Base-by-base conservation (phyloP, 495 filamentous ascomycete genomes). In the Friedmanniomyces endolithicus region DNA sequence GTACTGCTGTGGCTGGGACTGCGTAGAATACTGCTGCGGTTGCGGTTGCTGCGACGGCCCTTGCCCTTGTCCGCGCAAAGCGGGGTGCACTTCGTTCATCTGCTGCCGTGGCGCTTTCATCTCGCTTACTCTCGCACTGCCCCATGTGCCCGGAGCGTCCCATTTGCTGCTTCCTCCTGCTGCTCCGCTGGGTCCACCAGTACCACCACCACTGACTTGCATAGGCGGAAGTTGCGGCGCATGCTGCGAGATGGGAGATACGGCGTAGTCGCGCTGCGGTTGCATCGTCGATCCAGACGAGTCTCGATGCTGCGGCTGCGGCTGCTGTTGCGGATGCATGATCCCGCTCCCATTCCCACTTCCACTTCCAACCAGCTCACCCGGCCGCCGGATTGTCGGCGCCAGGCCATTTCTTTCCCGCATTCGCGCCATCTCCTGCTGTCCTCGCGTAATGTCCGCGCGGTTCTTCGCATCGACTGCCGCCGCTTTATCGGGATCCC, bases 371-470 rank as follows among this genome's bases (percentile, higher is more conserved):
- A 4, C 16, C 44, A 16, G 17, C 16, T 47, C 11, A 11, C 44
- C 44, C 16, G 19, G 44, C 23, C 44, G 11, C 24, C 20, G 23
- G 0, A 49, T 31, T 3, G 49, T 40, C 1, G 50, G 22, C 1
- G 8, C 14, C 4, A 58, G 31, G 3, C 56, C 56, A 12, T 44
- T 52, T 12, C 16, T 23, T 12, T 48, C 48, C 12, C 56, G 23
- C 27, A 58, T 19, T 9, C 56, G 33, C 12, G 56, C 56, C 56
- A 58, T 58, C 47, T 58, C 56, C 9, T 27, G 25, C 43, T 53
- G 49, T 14, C 56, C 56, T 1, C 16, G n/a, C 22, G 4, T 23
- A 11, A 58, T 24, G 14, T 41, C 35, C 16, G 49, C 39, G 11
- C 34, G 48, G 44, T 58, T 58, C 34, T 58, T 53, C 3, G 39